These are phyloP conservation scores for Rhododendron vialii DNA, from an alignment of 148 eudicot species.

Conservation along the genomic window DNA sequence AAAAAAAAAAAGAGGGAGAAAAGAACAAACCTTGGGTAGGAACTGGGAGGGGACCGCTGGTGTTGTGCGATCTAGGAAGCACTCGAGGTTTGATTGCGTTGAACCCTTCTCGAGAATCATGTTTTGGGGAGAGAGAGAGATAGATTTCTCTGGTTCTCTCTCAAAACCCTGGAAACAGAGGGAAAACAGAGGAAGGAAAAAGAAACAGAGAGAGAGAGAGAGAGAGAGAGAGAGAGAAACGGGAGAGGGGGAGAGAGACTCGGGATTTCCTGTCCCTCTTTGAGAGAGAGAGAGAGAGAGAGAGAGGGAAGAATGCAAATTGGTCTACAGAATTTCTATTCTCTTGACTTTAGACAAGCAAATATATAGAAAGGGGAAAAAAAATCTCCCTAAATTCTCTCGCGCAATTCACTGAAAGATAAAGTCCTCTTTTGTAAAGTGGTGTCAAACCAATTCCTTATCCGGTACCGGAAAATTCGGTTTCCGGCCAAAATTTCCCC, in stretches of 20 bases:
- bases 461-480: not conserved
- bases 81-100: conserved; percentile 66
- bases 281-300: conserved; percentile 8
- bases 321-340: conserved; percentile 6
- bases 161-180: conserved; percentile 18
- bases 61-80: conserved; percentile 71
- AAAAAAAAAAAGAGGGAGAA: not conserved
- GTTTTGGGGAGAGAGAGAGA: conserved; percentile 9
- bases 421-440: not conserved
- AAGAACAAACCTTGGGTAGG: conserved; percentile 58
- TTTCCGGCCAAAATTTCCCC: not conserved
- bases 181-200: conserved; percentile 15
- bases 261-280: conserved; percentile 23
- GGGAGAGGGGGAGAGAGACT: conserved; percentile 27
- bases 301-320: conserved; percentile 7
- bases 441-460: not conserved
- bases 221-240: not conserved
- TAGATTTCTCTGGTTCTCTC: conserved; percentile 28
- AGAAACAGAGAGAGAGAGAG: not conserved
- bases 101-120: conserved; percentile 52
- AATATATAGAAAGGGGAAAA: not conserved
- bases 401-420: not conserved
- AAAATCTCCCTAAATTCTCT: not conserved
- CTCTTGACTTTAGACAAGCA: not conserved
- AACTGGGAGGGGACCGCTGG: conserved; percentile 71